Conservation (phyloP, 176 grass and related monocot species). For the Eleusine indica region DNA sequence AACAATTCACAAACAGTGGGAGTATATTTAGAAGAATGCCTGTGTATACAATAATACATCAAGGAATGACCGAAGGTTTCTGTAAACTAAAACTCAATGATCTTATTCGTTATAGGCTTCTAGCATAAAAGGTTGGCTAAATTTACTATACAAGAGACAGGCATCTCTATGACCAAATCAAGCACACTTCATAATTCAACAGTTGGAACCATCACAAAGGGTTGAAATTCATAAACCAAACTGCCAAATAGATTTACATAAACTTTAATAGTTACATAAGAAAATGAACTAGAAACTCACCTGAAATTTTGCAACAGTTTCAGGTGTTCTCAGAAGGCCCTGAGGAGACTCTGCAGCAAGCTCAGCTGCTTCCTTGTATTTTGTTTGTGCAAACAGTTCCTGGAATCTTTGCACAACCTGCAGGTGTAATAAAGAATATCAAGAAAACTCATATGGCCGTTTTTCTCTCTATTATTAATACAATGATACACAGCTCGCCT, state of each 20-base stretch:
- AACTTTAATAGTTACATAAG: slow-evolving; percentile 10
- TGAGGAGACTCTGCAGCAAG: slow-evolving; percentile 95
- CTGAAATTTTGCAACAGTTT: slow-evolving; percentile 97
- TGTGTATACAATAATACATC: background rate
- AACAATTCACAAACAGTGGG: background rate
- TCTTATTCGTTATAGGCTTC: slow-evolving; percentile 45
- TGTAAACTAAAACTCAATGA: background rate
- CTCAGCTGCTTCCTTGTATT: slow-evolving; percentile 99
- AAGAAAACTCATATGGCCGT: background rate
- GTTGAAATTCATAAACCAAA: background rate
- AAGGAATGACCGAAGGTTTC: background rate
- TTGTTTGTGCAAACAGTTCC: slow-evolving; percentile 89
- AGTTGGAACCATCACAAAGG: background rate
- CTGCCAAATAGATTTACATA: background rate
- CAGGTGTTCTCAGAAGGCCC: slow-evolving; percentile 84
- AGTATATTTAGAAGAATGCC: background rate
- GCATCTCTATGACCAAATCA: background rate
- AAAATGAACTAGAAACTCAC: slow-evolving; percentile 43
- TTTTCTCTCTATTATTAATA: no score
- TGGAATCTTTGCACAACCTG: slow-evolving; percentile 99
- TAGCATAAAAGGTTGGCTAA: slow-evolving; percentile 21
- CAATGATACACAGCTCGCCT: no score
- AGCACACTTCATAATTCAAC: background rate
- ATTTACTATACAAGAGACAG: background rate
- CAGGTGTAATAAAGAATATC: slow-evolving; percentile 25